Conservation (phyloP, 345 rosid species). For the Arabis hirsuta region DNA sequence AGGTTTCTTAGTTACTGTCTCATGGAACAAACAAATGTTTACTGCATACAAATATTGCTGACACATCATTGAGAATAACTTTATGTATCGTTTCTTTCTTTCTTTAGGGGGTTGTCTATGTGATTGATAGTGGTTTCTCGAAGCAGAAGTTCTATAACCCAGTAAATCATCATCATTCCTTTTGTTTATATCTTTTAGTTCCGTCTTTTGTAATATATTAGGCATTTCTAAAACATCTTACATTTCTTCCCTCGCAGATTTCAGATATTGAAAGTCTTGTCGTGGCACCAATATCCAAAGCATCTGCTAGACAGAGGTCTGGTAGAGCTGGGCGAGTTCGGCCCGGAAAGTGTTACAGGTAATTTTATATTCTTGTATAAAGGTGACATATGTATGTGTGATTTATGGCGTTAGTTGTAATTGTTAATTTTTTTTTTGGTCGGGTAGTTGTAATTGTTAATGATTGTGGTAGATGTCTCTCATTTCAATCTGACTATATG, state of each 20-base stretch:
- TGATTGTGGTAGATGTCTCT: too few relatives aligned
- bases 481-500: too few relatives aligned
- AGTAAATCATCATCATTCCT: slow-evolving; percentile 50
- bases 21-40: background rate
- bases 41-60: background rate
- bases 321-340: slow-evolving; percentile 98
- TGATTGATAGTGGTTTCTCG: slow-evolving; percentile 94
- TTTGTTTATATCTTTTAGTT: slow-evolving; percentile 23
- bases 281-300: slow-evolving; percentile 94
- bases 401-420: background rate
- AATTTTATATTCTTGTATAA: slow-evolving; percentile 4
- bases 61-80: slow-evolving; percentile 16
- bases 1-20: slow-evolving; percentile 9
- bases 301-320: slow-evolving; percentile 96
- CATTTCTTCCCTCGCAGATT: slow-evolving; percentile 53
- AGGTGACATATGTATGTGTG: slow-evolving; percentile 15
- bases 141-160: slow-evolving; percentile 96
- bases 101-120: slow-evolving; percentile 89
- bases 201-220: background rate
- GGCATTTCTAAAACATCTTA: slow-evolving; percentile 16
- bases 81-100: background rate
- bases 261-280: slow-evolving; percentile 92
- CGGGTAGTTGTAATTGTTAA: too few relatives aligned
- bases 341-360: slow-evolving; percentile 99
- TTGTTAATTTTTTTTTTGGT: too few relatives aligned